Evolutionary conservation across 2,329 filamentous ascomycete species (phyloP).

Genomic region (Ophiognomonia clavigignenti-juglandacearum): DNA sequence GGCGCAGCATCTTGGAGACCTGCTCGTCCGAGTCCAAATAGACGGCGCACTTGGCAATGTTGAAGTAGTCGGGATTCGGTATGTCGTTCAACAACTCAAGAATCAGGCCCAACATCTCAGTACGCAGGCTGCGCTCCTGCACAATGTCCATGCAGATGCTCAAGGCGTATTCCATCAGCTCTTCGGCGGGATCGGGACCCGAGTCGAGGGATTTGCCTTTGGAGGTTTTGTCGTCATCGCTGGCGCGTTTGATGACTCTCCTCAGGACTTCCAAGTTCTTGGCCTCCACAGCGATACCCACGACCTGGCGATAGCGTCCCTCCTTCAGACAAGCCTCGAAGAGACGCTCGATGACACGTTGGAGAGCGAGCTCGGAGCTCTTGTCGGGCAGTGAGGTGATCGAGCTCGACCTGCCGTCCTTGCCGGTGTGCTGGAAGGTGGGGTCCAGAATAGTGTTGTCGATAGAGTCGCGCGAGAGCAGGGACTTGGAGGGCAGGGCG

Average conservation of each 20-base stretch:
- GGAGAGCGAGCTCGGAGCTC: constrained; percentile 73
- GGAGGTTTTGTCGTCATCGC: constrained; percentile 72
- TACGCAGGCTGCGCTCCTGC: constrained; percentile 82
- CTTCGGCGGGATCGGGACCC: constrained; percentile 64
- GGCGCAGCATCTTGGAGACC: constrained; percentile 78
- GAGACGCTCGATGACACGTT: constrained; percentile 78
- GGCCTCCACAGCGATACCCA: constrained; percentile 93
- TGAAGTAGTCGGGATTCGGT: constrained; percentile 91
- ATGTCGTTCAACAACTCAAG: constrained; percentile 94
- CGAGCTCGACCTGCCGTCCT: constrained; percentile 50
- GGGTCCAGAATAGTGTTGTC: constrained; percentile 59
- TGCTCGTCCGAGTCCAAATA: constrained; percentile 90
- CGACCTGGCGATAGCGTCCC: constrained; percentile 88
- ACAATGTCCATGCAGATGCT: constrained; percentile 98
- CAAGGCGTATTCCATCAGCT: constrained; percentile 93
- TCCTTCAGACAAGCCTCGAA: constrained; percentile 86
- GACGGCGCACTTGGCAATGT: constrained; percentile 95
- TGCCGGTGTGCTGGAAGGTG: constrained; percentile 47
- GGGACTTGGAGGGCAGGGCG: constrained; percentile 85
- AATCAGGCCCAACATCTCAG: constrained; percentile 81
- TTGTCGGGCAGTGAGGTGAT: constrained; percentile 64
- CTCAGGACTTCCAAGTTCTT: constrained; percentile 85
- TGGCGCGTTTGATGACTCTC: constrained; percentile 82
- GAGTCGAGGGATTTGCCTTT: constrained; percentile 54
- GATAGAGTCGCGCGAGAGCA: constrained; percentile 77